Evolutionary conservation across 1,284 basidiomycete genomes (phyloP).

Genomic region (Stygiomarasmius scandens): DNA sequence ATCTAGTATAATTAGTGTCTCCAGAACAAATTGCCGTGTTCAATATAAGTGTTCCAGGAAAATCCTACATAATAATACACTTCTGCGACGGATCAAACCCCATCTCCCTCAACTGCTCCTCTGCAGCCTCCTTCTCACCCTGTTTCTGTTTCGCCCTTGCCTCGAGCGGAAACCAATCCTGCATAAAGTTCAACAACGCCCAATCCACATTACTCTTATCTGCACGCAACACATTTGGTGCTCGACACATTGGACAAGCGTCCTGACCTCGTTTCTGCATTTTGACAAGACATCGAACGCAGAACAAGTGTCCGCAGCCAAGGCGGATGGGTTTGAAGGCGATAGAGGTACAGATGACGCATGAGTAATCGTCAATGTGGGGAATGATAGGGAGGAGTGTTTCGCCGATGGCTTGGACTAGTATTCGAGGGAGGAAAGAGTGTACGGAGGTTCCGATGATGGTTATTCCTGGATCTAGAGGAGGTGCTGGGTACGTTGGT

Average conservation of each 20-base stretch:
- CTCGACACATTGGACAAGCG: conserved; percentile 87
- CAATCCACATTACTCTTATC: conserved; percentile 85
- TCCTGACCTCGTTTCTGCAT: conserved; percentile 86
- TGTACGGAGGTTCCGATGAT: background rate
- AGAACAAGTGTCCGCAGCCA: conserved; percentile 88
- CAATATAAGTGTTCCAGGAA: no score
- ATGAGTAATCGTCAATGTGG: conserved; percentile 78
- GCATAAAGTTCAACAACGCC: conserved; percentile 84
- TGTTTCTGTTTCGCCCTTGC: conserved; percentile 75
- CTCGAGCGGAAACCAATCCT: conserved; percentile 92
- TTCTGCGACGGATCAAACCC: conserved; percentile 44
- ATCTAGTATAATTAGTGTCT: no score
- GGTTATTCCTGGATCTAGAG: background rate
- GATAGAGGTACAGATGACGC: conserved; percentile 79
- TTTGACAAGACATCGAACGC: conserved; percentile 90
- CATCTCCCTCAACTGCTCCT: conserved; percentile 72
- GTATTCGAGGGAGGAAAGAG: conserved; percentile 70
- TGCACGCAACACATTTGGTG: conserved; percentile 75
- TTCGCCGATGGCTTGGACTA: conserved; percentile 86
- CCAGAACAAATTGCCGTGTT: no score
- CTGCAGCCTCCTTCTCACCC: conserved; percentile 78
- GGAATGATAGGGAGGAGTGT: conserved; percentile 86
- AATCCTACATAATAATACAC: conserved; percentile 39
- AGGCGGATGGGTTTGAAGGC: conserved; percentile 91
- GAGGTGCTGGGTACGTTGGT: background rate